Evolutionary conservation across 2,329 filamentous ascomycete genomes (phyloP).

Genomic region (Ceratocystis cacaofunesta): DNA sequence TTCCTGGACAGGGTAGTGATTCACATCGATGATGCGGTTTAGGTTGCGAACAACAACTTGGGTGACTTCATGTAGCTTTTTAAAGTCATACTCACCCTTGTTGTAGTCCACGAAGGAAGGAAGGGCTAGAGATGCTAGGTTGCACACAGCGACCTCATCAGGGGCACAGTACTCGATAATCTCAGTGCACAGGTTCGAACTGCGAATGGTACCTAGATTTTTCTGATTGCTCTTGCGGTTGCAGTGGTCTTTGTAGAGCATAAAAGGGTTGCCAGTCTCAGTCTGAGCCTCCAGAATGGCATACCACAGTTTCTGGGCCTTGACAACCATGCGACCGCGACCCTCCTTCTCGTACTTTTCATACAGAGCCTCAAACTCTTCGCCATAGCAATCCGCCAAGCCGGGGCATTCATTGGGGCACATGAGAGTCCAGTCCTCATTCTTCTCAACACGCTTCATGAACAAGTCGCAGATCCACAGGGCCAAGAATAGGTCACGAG

Average conservation of each 20-base stretch:
- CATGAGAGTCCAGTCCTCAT: slow-evolving; percentile 94
- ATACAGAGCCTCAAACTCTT: slow-evolving; percentile 92
- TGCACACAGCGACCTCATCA: slow-evolving; percentile 97
- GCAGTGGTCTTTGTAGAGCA: slow-evolving; percentile 98
- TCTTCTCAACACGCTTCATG: slow-evolving; percentile 98
- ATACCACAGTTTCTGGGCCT: slow-evolving; percentile 99
- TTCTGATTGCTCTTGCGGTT: slow-evolving; percentile 99
- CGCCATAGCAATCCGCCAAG: slow-evolving; percentile 89
- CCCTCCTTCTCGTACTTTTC: slow-evolving; percentile 82
- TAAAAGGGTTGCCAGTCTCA: slow-evolving; percentile 97
- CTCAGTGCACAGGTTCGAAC: slow-evolving; percentile 97
- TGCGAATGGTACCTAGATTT: slow-evolving; percentile 95
- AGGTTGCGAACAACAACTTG: slow-evolving; percentile 79
- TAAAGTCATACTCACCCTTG: slow-evolving; percentile 78
- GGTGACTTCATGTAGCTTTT: slow-evolving; percentile 88
- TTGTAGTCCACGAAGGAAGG: slow-evolving; percentile 81
- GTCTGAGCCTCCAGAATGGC: slow-evolving; percentile 96
- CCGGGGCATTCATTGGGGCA: slow-evolving; percentile 94
- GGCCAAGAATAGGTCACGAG: slow-evolving; percentile 92
- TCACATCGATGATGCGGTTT: slow-evolving; percentile 96
- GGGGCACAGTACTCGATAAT: slow-evolving; percentile 95
- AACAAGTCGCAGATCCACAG: slow-evolving; percentile 98
- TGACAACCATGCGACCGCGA: slow-evolving; percentile 76
- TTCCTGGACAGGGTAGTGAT: slow-evolving; percentile 94
- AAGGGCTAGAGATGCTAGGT: slow-evolving; percentile 84